A percentile compares a stretch with the other conserved stretches of the same genome.
Conservation (phyloP, 2,329 filamentous ascomycete species). For the Lasiodiplodia sp. region DNA sequence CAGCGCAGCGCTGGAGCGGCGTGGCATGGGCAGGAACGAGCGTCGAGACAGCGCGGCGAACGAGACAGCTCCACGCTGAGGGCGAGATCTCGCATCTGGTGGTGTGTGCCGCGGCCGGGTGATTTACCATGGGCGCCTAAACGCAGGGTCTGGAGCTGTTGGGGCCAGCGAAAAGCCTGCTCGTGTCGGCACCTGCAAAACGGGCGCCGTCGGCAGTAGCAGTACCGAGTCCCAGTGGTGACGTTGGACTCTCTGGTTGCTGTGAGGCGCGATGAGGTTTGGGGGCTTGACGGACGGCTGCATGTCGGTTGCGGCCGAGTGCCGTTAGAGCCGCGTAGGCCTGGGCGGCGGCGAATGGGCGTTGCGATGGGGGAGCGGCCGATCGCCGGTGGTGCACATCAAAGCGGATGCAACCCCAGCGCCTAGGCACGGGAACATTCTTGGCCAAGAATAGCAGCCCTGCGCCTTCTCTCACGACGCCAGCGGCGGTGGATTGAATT, state of each 20-base stretch:
- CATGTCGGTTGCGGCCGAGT: slow-evolving; percentile 22
- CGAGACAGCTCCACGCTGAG: not conserved
- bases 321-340: slow-evolving; percentile 26
- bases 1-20: not conserved
- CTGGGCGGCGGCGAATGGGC: slow-evolving; percentile 16
- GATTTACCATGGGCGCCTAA: slow-evolving; percentile 23
- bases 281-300: not conserved
- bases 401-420: slow-evolving; percentile 21
- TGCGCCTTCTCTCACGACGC: not conserved
- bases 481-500: not conserved
- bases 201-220: not conserved
- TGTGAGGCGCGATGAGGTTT: not conserved
- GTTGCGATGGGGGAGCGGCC: slow-evolving; percentile 9
- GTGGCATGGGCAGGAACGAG: not conserved
- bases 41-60: not conserved
- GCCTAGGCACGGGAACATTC: slow-evolving; percentile 11
- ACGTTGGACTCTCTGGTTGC: not conserved
- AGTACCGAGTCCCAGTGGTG: not conserved
- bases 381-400: slow-evolving; percentile 23
- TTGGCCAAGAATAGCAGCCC: slow-evolving; percentile 24
- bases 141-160: slow-evolving; percentile 16
- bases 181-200: not conserved
- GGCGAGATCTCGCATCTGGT: slow-evolving; percentile 15
- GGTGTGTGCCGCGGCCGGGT: slow-evolving; percentile 16
- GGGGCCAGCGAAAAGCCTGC: slow-evolving; percentile 8